Evolutionary conservation across 805 yeast species (phyloP).

Genomic region (Myxozyma sirexii): DNA sequence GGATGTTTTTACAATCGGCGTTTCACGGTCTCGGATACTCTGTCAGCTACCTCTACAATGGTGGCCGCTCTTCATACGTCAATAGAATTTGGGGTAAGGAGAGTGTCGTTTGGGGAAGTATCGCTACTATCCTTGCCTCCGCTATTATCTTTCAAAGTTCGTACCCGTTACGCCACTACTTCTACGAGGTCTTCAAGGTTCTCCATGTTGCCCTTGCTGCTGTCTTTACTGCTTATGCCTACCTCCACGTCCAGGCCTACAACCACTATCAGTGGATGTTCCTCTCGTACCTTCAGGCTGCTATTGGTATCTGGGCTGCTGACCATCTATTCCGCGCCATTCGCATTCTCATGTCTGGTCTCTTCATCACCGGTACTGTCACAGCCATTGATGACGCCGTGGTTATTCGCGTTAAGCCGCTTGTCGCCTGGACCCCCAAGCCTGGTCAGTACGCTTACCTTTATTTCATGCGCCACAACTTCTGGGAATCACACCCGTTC

Average conservation of each 20-base stretch:
- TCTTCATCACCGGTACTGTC: background rate
- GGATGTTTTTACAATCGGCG: conserved; percentile 37
- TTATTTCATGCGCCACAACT: conserved; percentile 24
- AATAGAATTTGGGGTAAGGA: background rate
- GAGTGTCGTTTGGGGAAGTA: conserved; percentile 44
- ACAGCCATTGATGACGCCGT: conserved; percentile 18
- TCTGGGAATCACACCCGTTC: conserved; percentile 34
- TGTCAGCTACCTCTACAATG: conserved; percentile 36
- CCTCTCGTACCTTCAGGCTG: conserved; percentile 42
- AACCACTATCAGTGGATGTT: conserved; percentile 47
- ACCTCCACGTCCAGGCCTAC: conserved; percentile 60
- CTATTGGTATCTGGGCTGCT: conserved; percentile 68
- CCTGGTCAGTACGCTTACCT: conserved; percentile 36
- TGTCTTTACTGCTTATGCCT: conserved; percentile 56
- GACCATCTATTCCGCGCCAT: conserved; percentile 63
- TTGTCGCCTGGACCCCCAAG: conserved; percentile 13
- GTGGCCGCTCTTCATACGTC: conserved; percentile 44
- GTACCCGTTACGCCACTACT: conserved; percentile 23
- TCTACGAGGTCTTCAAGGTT: conserved; percentile 64
- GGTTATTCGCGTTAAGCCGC: conserved; percentile 14
- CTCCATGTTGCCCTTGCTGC: conserved; percentile 60
- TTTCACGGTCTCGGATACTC: conserved; percentile 66
- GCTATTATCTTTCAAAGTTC: conserved; percentile 4
- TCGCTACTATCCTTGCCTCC: conserved; percentile 18
- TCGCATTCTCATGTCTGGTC: conserved; percentile 47